Base-by-base conservation (phyloP, 192 early-diverging fungal genomes). In the Linnemannia hyalina region DNA sequence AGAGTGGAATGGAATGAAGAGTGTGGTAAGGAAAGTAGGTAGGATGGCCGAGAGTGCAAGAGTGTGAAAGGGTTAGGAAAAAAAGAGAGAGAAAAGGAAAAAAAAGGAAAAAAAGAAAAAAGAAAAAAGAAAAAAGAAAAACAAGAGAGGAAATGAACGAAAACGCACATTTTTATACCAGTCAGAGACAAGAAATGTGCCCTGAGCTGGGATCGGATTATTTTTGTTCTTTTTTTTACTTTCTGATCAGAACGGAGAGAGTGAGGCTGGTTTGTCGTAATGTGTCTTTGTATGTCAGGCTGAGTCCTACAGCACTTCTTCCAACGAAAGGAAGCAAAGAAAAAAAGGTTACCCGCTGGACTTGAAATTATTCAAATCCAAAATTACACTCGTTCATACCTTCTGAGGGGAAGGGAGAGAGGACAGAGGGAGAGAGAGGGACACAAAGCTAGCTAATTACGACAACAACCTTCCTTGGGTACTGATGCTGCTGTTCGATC, bases 41-140 rank as follows among this genome's bases (percentile, higher is more conserved):
- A 52, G 49, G 49, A 22, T 20, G 49, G 18, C 20, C 20, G 36
- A 42, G 47, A 38, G 55, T 75, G 52, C 2, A 20, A 35, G 32
- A 26, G 73, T 74, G 46, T 74, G 49, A 49, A 49, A 44, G 63
- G 44, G 41, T 29, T 16, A 42, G 36, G 38, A 68, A 60, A 22
- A 77, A 70, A 65, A 76, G 1, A 42, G 41, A 65, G 16, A 20
- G 44, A 41, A 42, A 65, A 26, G 35, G 46, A 7, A 1, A 16
- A 20, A 40, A 75, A 75, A 10, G 52, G 47, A 47, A 29, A 73
- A 73, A 15, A 73, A 52, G 47, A 73, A 49, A n/a, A 41, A 52
- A 73, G 36, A 16, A 29, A n/a, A n/a, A n/a, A n/a, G n/a, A 29
- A 73, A 73, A 15, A 73, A 52, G 35, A 35, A 35, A 35, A 35